A percentile compares a stretch with the other conserved stretches of the same genome.
Evolutionary conservation across 2,329 filamentous ascomycete genomes (phyloP).

Genomic region (Drechslerella stenobrocha): DNA sequence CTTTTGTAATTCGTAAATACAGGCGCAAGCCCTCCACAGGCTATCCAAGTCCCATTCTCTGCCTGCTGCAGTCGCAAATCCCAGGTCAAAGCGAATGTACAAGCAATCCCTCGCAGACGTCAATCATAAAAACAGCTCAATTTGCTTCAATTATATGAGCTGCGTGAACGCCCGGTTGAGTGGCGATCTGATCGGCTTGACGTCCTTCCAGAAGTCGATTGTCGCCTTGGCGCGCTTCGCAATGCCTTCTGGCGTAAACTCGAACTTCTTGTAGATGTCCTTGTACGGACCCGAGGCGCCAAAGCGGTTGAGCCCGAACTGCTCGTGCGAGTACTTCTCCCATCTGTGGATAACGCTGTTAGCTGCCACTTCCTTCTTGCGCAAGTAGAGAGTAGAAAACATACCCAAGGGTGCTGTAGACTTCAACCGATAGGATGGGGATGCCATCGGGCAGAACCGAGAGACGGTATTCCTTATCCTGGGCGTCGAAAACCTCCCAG

Average conservation of each 20-base stretch:
- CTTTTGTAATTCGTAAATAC: too few species aligned
- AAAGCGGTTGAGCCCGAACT: slow-evolving; percentile 99
- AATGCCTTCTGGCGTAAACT: slow-evolving; percentile 97
- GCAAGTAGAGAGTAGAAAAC: not conserved
- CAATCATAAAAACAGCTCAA: not conserved
- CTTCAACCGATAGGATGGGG: slow-evolving; percentile 89
- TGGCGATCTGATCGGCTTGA: slow-evolving; percentile 85
- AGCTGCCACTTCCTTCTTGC: slow-evolving; percentile 10
- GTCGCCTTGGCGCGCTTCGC: slow-evolving; percentile 91
- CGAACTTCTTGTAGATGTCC: slow-evolving; percentile 99
- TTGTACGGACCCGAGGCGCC: slow-evolving; percentile 96
- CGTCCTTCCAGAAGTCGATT: slow-evolving; percentile 95
- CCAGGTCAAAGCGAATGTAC: too few species aligned
- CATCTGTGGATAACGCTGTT: slow-evolving; percentile 62
- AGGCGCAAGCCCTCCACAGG: too few species aligned
- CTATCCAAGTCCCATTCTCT: too few species aligned
- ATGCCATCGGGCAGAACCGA: slow-evolving; percentile 91
- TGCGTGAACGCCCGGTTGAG: slow-evolving; percentile 98
- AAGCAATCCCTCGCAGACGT: not conserved
- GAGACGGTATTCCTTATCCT: slow-evolving; percentile 92
- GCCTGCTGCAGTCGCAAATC: too few species aligned
- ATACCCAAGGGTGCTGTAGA: slow-evolving; percentile 82
- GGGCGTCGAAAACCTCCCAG: slow-evolving; percentile 93
- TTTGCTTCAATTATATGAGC: slow-evolving; percentile 70
- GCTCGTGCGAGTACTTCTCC: slow-evolving; percentile 99